phyloP scores from a whole-genome alignment of 2,329 filamentous ascomycete species.

The Hysterium pulicare region DNA sequence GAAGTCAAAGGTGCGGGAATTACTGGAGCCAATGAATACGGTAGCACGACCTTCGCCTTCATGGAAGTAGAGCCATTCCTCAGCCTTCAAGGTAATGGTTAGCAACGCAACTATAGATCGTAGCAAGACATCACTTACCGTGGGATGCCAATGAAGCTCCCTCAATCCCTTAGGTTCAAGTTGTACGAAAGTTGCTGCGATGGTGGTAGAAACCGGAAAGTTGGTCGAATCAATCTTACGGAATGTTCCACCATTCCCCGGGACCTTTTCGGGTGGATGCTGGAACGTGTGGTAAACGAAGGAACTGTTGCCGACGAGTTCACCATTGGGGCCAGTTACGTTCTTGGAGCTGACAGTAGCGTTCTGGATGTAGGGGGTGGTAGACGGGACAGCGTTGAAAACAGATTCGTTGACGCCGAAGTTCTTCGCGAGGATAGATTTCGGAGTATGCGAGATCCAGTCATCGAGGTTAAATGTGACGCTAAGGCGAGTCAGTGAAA shows the following conservation, averaged over 20 bases:
- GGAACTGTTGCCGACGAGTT: conserved; percentile 56
- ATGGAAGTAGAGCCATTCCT: conserved; percentile 72
- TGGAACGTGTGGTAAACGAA: conserved; percentile 61
- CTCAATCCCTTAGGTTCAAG: conserved; percentile 61
- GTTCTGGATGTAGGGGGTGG: conserved; percentile 62
- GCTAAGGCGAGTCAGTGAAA: conserved; percentile 20
- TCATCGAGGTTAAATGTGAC: conserved; percentile 70
- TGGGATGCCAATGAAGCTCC: conserved; percentile 69
- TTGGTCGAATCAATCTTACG: conserved; percentile 65
- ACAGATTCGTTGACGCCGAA: conserved; percentile 60
- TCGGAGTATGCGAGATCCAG: conserved; percentile 66
- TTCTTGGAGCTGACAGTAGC: conserved; percentile 49
- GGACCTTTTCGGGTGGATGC: conserved; percentile 55
- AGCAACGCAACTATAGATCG: not conserved
- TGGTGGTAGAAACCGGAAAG: conserved; percentile 63
- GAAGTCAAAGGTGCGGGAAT: conserved; percentile 66
- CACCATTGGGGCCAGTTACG: conserved; percentile 48
- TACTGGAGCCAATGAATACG: conserved; percentile 60
- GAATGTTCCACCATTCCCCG: conserved; percentile 60
- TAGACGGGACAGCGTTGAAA: conserved; percentile 56
- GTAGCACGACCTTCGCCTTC: conserved; percentile 60
- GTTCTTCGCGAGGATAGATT: conserved; percentile 63
- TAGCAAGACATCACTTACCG: conserved; percentile 44
- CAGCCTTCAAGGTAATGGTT: conserved; percentile 46
- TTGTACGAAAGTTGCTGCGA: conserved; percentile 62